Conservation (phyloP, 2,329 filamentous ascomycete species). For the Didymellaceae sp. region DNA sequence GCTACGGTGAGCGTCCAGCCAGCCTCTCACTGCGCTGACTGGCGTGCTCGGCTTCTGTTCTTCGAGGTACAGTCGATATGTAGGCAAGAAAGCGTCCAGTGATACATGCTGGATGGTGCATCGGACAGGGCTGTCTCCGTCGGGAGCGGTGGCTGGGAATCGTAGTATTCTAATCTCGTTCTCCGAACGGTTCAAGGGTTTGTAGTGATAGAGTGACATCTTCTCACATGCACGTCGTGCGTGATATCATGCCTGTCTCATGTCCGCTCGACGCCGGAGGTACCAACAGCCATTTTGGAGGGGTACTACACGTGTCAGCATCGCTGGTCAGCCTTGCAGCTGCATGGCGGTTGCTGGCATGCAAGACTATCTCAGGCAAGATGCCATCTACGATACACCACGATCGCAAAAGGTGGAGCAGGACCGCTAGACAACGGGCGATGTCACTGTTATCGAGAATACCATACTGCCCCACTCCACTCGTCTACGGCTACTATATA, state of each 20-base stretch:
- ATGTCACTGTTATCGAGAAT: neutral
- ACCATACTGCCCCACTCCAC: slow-evolving; percentile 1
- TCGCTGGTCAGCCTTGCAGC: too few relatives aligned
- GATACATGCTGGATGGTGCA: slow-evolving; percentile 1
- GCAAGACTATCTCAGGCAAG: too few relatives aligned
- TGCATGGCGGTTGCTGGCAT: too few relatives aligned
- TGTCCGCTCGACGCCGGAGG: neutral
- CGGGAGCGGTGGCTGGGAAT: neutral
- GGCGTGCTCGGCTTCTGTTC: neutral
- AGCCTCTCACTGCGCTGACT: neutral
- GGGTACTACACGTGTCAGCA: too few relatives aligned
- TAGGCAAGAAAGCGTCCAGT: neutral
- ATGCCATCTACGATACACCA: too few relatives aligned
- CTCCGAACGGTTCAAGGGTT: neutral
- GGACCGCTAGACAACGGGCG: too few relatives aligned
- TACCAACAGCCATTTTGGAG: too few relatives aligned
- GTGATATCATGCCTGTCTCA: neutral
- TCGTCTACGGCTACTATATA: neutral
- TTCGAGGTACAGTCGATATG: neutral
- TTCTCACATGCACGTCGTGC: too few relatives aligned
- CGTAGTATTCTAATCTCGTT: slow-evolving; percentile 1
- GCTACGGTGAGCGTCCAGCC: neutral
- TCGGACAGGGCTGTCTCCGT: neutral
- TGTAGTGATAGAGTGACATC: neutral
- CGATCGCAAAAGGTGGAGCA: too few relatives aligned